phyloP scores from a whole-genome alignment of 176 grass and related monocot species.

The Aegilops umbellulata region DNA sequence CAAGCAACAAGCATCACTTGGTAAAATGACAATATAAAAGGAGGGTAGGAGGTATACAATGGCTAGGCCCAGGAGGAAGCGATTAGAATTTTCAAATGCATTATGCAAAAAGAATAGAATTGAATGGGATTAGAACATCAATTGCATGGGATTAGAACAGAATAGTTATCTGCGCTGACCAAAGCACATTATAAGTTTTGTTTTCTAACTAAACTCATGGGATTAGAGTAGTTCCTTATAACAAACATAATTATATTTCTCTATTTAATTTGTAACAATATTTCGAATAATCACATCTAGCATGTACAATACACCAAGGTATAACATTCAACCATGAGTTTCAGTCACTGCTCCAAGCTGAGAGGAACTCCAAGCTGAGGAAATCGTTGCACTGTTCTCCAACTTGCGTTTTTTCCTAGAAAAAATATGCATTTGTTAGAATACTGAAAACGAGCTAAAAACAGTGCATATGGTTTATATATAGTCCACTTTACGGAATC shows the following conservation, averaged over 20 bases:
- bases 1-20: too few species aligned
- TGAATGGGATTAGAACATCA: too few species aligned
- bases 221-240: not conserved
- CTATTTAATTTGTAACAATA: not conserved
- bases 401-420: conserved; percentile 32
- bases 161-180: too few species aligned
- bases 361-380: not conserved
- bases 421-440: not conserved
- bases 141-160: too few species aligned
- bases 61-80: too few species aligned
- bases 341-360: not conserved
- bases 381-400: not conserved
- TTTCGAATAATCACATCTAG: not conserved
- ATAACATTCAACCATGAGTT: not conserved
- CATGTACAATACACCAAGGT: not conserved
- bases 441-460: not conserved
- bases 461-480: not conserved
- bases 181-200: too few species aligned
- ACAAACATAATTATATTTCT: not conserved
- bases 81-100: too few species aligned
- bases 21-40: too few species aligned
- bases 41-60: too few species aligned
- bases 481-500: not conserved
- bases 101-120: too few species aligned
- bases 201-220: too few species aligned